Percentiles rank a stretch among this genome's conserved stretches.
Evolutionary conservation across 2,329 filamentous ascomycete species (phyloP).

Genomic region (Colletotrichum musicola): DNA sequence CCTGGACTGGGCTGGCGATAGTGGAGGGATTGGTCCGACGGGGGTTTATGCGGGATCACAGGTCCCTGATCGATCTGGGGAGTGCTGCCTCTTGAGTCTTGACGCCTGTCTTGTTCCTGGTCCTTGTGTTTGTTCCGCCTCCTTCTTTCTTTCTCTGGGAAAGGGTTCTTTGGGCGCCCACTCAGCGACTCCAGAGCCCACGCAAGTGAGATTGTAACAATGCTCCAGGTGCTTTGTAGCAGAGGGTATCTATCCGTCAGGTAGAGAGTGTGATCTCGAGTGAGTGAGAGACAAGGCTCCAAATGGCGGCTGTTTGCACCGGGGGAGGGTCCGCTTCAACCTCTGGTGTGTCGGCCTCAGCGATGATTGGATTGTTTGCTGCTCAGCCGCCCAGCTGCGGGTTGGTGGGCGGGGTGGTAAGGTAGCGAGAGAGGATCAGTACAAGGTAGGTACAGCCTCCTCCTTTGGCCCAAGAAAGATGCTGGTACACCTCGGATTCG

Average conservation of each 20-base stretch:
- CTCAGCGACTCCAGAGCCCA: conserved; percentile 19
- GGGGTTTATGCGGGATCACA: conserved; percentile 24
- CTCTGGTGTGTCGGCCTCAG: conserved; percentile 19
- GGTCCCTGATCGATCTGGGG: conserved; percentile 22
- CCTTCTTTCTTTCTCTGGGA: conserved; percentile 2
- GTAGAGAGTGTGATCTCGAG: too few relatives aligned
- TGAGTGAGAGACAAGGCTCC: conserved; percentile 5
- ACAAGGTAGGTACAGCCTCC: conserved; percentile 30
- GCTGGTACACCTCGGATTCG: background rate
- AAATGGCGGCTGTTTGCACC: conserved; percentile 21
- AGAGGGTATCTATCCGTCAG: too few relatives aligned
- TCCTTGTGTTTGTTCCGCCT: conserved; percentile 7
- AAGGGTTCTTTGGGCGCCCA: conserved; percentile 17
- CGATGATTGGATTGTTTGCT: conserved; percentile 32
- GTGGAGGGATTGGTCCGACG: conserved; percentile 15
- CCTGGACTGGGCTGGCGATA: conserved; percentile 1
- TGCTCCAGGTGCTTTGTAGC: background rate
- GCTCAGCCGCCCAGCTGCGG: conserved; percentile 30
- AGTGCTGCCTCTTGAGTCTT: background rate
- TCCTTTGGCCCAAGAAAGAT: background rate
- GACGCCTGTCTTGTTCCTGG: conserved; percentile 3
- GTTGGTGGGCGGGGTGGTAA: background rate
- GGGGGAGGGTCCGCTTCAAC: conserved; percentile 22
- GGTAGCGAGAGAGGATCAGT: conserved; percentile 20
- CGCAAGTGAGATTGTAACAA: conserved; percentile 1